These are phyloP conservation scores for Acanthamoeba royreba DNA, from an alignment of 208 protist genomes.

Conservation along the genomic window DNA sequence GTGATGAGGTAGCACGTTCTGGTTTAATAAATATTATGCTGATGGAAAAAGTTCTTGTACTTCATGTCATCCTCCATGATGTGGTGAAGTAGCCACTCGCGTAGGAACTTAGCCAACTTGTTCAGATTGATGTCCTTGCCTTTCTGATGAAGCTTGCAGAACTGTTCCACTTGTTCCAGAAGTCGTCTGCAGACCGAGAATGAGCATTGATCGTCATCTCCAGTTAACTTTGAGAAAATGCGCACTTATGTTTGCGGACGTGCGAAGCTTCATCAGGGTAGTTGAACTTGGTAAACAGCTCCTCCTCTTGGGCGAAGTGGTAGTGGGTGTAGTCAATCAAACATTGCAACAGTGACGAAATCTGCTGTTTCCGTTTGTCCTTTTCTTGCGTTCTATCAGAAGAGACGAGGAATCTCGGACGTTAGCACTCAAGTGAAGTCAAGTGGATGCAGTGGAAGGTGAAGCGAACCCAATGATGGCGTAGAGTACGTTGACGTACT, in stretches of 20 bases:
- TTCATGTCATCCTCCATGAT: slow-evolving; percentile 45
- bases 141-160: slow-evolving; percentile 28
- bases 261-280: neutral
- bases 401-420: neutral
- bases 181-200: neutral
- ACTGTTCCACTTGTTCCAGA: slow-evolving; percentile 21
- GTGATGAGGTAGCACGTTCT: too few species aligned
- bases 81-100: slow-evolving; percentile 29
- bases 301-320: slow-evolving; percentile 14
- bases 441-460: neutral
- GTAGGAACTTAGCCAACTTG: slow-evolving; percentile 42
- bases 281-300: slow-evolving; percentile 2
- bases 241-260: neutral
- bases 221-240: neutral
- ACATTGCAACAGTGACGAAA: neutral
- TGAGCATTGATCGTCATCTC: neutral
- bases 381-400: neutral
- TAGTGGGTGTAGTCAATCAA: slow-evolving; percentile 25
- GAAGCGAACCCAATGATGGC: neutral
- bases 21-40: neutral
- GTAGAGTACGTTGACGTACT: slow-evolving; percentile 32
- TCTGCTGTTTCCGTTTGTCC: neutral
- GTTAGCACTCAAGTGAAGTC: neutral
- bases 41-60: slow-evolving; percentile 31
- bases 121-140: slow-evolving; percentile 25